Evolutionary conservation across 305 asterid genomes (phyloP), one percentile per base, ranked within the genome.

Genomic region (Salvia sclarea): DNA sequence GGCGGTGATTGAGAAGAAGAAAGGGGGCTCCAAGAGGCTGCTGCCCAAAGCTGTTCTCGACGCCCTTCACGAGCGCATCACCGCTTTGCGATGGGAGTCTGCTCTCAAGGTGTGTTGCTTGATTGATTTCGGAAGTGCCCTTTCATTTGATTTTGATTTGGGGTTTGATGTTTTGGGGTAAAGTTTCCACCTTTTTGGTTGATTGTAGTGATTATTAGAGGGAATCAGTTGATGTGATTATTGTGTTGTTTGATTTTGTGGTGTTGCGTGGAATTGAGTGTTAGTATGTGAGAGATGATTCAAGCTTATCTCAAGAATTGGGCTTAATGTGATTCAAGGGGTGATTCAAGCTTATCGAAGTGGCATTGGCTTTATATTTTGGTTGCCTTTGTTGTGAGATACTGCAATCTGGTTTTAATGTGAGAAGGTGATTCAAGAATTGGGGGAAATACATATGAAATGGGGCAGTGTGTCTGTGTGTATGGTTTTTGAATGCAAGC

Each of bases 81-180:
- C 97, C 45, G 91, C 96, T 68, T 69, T 89, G 69, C 98, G 98
- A 40, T 92, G 98, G 98, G 97, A 90, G 54, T 92, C 98, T 21
- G 98, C 97, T 72, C 90, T 92, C 56, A 88, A 86, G 96, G 98
- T 88, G 21, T 24, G 33, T 56, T 67, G 40, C 6, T 50, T 33
- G 6, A 0, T 44, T 67, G 5, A 13, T n/a, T n/a, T n/a, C n/a
- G n/a, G 24, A 17, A 30, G 50, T 10, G 57, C 1, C 7, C 10
- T 13, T 61, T 49, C 25, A 35, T 74, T 66, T 44, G 37, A 8
- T 5, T 65, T 60, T 16, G 20, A 12, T 38, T 63, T 60, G 13
- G 25, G 37, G 37, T 8, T 3, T 28, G 49, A 20, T 30, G 33
- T 53, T 44, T 64, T 66, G 70, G 33, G 31, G 3, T 69, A 2